Base-by-base conservation (phyloP, 257 asterid genomes). In the Coffea eugenioides region DNA sequence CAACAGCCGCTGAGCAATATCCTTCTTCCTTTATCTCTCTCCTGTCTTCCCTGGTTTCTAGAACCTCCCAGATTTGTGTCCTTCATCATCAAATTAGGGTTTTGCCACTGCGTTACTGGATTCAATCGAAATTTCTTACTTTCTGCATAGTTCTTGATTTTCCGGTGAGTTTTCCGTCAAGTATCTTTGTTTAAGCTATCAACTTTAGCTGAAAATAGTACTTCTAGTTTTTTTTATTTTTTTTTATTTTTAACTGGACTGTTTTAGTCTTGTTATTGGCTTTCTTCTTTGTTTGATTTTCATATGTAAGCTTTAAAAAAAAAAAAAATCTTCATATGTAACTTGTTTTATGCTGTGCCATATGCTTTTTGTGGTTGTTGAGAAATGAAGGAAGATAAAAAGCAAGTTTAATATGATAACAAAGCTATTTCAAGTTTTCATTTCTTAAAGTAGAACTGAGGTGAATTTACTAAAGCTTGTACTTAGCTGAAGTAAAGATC, bases 21-120 rank as follows among this genome's bases (percentile, higher is more conserved):
- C 34, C 25, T 65, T 57, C 71, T 34, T 39, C 75, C 64, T 41
- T 34, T 65, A 68, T 52, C 74, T 76, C 59, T 62, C 34, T 59
- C 61, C 52, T 31, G 62, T 69, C 56, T 27, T 59, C 54, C 39
- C 21, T 54, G 77, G 85, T 86, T 89, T 84, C 90, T 82, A 83
- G 88, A 92, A 86, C 78, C 77, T 84, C 80, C 93, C 73, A 84
- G 94, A 92, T 90, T 89, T 81, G 87, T 62, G 69, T 57, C 80
- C 75, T 77, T 54, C 65, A 76, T 82, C 56, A 59, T 82, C 86
- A 14, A 80, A 62, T 80, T 84, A 84, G 86, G 89, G 92, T 81
- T 83, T 72, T 16, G 31, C 74, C 75, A 43, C 36, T 23, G 64
- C 72, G 56, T 77, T 41, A 66, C 45, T 75, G 82, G 77, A 79